Conservation (phyloP, 768 basidiomycete genomes). For the Kwoniella sp. region DNA sequence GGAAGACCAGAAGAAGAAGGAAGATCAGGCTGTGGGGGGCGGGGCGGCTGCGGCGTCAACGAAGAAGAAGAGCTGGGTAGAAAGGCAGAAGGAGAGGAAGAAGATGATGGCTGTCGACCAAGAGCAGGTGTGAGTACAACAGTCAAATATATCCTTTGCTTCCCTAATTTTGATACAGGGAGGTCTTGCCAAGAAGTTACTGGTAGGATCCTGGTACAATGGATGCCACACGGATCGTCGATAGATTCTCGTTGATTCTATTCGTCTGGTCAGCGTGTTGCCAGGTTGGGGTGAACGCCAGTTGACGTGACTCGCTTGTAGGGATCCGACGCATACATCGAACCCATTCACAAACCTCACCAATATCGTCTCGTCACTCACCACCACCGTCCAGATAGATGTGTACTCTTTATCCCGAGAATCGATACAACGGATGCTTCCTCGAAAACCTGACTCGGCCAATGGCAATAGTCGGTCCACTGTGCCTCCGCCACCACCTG, state of each 20-base stretch:
- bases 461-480: constrained; percentile 11
- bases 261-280: too few species aligned
- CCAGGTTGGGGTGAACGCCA: neutral
- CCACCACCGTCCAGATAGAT: constrained; percentile 55
- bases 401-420: constrained; percentile 56
- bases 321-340: constrained; percentile 35
- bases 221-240: too few species aligned
- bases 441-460: constrained; percentile 22
- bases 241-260: too few species aligned
- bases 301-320: neutral
- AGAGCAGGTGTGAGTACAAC: constrained; percentile 32
- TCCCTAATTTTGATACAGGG: too few species aligned
- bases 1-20: constrained; percentile 46
- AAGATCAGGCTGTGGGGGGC: constrained; percentile 10
- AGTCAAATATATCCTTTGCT: too few species aligned
- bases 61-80: constrained; percentile 54
- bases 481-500: constrained; percentile 17
- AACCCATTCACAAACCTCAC: constrained; percentile 55
- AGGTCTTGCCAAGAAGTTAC: neutral
- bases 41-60: constrained; percentile 13
- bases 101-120: constrained; percentile 37
- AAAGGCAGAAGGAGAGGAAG: constrained; percentile 57
- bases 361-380: constrained; percentile 52
- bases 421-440: constrained; percentile 56
- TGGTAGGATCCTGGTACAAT: too few species aligned